phyloP scores from a whole-genome alignment of 306 rosid genomes.

The Cyclanthera cordifolia region DNA sequence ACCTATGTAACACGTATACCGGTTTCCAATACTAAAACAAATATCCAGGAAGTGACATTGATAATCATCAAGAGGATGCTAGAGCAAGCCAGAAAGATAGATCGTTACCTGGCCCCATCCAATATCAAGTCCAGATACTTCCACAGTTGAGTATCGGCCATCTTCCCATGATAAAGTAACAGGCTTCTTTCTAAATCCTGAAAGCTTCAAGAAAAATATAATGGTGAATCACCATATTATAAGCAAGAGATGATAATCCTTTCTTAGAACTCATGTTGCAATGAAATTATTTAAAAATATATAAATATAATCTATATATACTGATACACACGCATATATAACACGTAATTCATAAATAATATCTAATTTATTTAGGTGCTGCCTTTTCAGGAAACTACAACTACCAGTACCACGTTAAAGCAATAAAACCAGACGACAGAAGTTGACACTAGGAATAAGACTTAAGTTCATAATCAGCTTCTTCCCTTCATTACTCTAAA shows the following conservation, averaged over 20 bases:
- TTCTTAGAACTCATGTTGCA: neutral
- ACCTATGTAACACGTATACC: neutral
- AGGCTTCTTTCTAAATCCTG: constrained; percentile 46
- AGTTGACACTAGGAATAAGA: neutral
- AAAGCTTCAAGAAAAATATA: constrained; percentile 43
- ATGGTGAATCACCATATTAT: constrained; percentile 16
- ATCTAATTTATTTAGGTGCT: too few relatives aligned
- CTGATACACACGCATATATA: too few relatives aligned
- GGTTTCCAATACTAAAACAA: constrained; percentile 12
- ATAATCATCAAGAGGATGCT: constrained; percentile 4
- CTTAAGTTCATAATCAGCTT: neutral
- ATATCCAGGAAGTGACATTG: constrained; percentile 16
- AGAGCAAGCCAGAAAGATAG: neutral
- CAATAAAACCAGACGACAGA: neutral
- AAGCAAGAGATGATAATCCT: neutral
- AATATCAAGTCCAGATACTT: constrained; percentile 84
- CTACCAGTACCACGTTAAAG: too few relatives aligned
- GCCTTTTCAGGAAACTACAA: too few relatives aligned
- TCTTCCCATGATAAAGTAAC: constrained; percentile 59
- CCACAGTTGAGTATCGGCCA: constrained; percentile 53
- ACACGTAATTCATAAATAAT: too few relatives aligned
- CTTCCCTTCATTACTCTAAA: neutral
- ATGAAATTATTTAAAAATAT: neutral
- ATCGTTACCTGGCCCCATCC: constrained; percentile 96
- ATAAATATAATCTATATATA: too few relatives aligned